These are phyloP conservation scores for Amanita rimosa DNA, from an alignment of 768 basidiomycete species.

Conservation along the genomic window DNA sequence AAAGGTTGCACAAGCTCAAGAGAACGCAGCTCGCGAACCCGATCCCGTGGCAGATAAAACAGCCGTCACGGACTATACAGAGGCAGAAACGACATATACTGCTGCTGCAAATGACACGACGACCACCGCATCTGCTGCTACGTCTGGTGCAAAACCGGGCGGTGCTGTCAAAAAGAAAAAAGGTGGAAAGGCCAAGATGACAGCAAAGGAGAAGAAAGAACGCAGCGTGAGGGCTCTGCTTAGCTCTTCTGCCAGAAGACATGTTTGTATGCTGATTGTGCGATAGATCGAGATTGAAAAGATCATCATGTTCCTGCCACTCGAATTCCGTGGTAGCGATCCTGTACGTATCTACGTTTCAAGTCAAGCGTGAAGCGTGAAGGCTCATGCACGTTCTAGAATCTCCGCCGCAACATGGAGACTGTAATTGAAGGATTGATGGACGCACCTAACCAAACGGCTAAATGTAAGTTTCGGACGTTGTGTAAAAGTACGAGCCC, in stretches of 20 bases:
- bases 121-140: conserved; percentile 21
- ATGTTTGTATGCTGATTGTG: background rate
- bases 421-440: conserved; percentile 68
- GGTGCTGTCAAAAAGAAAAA: conserved; percentile 40
- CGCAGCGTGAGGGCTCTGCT: conserved; percentile 40
- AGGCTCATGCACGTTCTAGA: conserved; percentile 25
- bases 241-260: too few relatives aligned
- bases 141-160: conserved; percentile 25
- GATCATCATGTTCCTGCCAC: conserved; percentile 63
- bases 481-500: background rate
- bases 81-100: conserved; percentile 28
- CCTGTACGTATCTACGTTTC: conserved; percentile 38
- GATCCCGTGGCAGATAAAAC: conserved; percentile 26
- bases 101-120: conserved; percentile 14
- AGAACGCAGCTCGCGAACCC: conserved; percentile 22
- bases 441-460: conserved; percentile 45
- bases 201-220: conserved; percentile 78
- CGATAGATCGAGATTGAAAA: conserved; percentile 51
- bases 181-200: conserved; percentile 51
- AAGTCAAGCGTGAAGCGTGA: background rate
- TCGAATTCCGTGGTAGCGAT: conserved; percentile 87
- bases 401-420: conserved; percentile 70
- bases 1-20: conserved; percentile 23
- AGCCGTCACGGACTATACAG: conserved; percentile 26
- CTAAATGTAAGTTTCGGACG: conserved; percentile 43